Evolutionary conservation across 306 rosid genomes (phyloP), one percentile per base, ranked within the genome.

Genomic region (Citrullus colocynthis): DNA sequence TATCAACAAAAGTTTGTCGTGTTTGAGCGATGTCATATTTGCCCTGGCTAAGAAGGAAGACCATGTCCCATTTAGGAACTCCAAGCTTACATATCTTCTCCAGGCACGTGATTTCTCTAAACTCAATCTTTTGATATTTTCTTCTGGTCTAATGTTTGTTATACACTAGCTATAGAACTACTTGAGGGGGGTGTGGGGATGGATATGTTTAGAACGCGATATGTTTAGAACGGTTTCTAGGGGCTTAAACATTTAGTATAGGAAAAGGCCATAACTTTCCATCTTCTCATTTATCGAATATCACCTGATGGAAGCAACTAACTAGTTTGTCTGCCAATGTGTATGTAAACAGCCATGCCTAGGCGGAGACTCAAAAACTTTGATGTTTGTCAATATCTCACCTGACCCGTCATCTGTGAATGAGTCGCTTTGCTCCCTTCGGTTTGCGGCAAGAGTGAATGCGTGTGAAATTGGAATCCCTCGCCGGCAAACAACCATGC

Each of bases 11-110:
- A 95, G 98, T 86, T 81, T 95, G 62, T 92, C 98, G 18, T 83
- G 87, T 42, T 83, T 95, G 82, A 89, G 93, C 24, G 97, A 95
- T 76, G 98, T 95, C 54, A 95, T 95, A 84, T 92, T 90, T 85
- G 88, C 98, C 65, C 83, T 95, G 91, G 98, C 90, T 37, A 95
- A 89, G 86, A 95, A 89, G 87, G 98, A 95, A 37, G 96, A 95
- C 52, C 98, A 95, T 63, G 86, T 95, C 63, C 98, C 98, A 6
- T 95, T 89, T 16, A 89, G 98, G 88, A 91, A 95, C 80, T 95
- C 98, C 39, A 95, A 95, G 77, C 85, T 95, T 32, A 95, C 98
- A 3, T 89, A 92, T 80, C 95, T 95, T 87, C 97, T 95, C 37
- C 96, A 95, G 97, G 98, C 90, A 91, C 7, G 61, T 55, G 59